Conservation (phyloP, 345 rosid genomes). For the Populus pruinosa region DNA sequence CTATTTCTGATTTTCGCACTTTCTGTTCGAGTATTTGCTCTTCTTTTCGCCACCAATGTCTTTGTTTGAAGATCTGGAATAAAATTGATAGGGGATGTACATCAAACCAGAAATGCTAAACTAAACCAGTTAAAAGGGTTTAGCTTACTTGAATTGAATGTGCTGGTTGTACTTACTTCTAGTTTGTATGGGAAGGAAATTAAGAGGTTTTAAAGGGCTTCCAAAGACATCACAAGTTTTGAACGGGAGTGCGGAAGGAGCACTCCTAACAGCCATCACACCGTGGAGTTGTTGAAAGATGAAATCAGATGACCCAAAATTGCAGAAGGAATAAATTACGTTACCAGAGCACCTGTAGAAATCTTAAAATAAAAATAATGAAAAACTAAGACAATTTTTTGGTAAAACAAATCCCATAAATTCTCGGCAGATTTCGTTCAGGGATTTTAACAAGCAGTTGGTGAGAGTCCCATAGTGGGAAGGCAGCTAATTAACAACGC, state of each 20-base stretch:
- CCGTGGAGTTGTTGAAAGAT: neutral
- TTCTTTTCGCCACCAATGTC: constrained; percentile 47
- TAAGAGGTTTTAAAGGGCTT: constrained; percentile 6
- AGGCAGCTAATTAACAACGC: no score
- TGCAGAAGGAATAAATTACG: no score
- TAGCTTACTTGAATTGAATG: neutral
- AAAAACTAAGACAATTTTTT: no score
- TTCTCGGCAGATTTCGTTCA: neutral
- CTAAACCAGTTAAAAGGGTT: neutral
- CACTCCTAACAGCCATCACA: constrained; percentile 30
- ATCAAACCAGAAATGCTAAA: neutral
- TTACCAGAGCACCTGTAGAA: no score
- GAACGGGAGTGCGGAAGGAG: constrained; percentile 27
- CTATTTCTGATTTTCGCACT: constrained; percentile 64
- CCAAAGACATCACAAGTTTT: constrained; percentile 31
- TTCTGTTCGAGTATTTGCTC: constrained; percentile 50
- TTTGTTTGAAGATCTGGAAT: constrained; percentile 24
- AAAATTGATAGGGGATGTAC: neutral
- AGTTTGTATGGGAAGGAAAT: constrained; percentile 12
- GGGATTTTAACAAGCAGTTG: constrained; percentile 33
- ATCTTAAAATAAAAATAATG: no score
- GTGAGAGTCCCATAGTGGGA: neutral
- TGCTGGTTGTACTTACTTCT: constrained; percentile 27
- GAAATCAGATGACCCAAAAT: no score
- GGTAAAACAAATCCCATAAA: no score